phyloP scores from a whole-genome alignment of 192 early-diverging fungal species.

The Nowakowskiella sp. region DNA sequence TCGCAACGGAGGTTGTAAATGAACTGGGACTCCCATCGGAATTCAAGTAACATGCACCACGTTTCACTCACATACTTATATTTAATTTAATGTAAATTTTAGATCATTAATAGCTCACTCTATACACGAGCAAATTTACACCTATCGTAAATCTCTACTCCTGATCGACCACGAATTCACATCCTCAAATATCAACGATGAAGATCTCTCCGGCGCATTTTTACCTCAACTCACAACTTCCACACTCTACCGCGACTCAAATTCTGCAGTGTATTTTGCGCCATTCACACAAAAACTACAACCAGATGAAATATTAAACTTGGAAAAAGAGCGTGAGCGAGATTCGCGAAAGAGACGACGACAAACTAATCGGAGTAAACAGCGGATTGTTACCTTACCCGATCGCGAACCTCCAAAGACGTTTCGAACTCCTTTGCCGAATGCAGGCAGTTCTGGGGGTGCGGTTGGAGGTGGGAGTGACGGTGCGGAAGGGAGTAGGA shows the following conservation, averaged over 20 bases:
- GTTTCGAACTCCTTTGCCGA: constrained; percentile 40
- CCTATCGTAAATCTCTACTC: constrained; percentile 73
- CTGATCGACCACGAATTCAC: constrained; percentile 75
- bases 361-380: constrained; percentile 62
- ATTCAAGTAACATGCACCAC: constrained; percentile 55
- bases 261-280: constrained; percentile 46
- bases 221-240: constrained; percentile 43
- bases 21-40: constrained; percentile 77
- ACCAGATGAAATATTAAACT: constrained; percentile 66
- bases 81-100: constrained; percentile 10
- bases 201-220: constrained; percentile 62
- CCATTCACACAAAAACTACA: constrained; percentile 44
- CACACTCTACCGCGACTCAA: constrained; percentile 24
- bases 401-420: constrained; percentile 65
- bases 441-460: constrained; percentile 29
- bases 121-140: constrained; percentile 88
- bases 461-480: constrained; percentile 22
- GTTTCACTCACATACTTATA: neutral
- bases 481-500: no score
- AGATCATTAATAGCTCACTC: constrained; percentile 86
- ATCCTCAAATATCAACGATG: constrained; percentile 65
- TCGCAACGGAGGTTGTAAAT: constrained; percentile 69
- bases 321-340: constrained; percentile 75
- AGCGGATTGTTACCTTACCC: constrained; percentile 49
- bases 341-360: constrained; percentile 72